A percentile compares a stretch with the other conserved stretches of the same genome.
Evolutionary conservation across 148 eudicot species (phyloP).

Genomic region (Polygonum aviculare): DNA sequence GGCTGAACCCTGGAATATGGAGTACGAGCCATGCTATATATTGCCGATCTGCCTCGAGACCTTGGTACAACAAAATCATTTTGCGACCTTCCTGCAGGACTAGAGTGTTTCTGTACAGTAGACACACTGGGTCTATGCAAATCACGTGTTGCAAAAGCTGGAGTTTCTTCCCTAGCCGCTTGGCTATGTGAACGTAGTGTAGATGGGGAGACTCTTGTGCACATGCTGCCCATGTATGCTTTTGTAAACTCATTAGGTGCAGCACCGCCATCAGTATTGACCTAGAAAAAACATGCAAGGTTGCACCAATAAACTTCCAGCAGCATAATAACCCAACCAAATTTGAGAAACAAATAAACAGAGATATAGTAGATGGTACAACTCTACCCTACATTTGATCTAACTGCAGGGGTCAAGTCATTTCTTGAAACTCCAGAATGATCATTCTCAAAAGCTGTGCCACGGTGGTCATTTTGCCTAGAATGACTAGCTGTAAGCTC

Average conservation of each 20-base stretch:
- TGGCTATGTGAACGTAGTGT: slow-evolving; percentile 32
- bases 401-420: slow-evolving; percentile 29
- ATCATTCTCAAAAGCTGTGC: slow-evolving; percentile 23
- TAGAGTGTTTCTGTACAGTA: slow-evolving; percentile 28
- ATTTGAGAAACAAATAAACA: neutral
- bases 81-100: slow-evolving; percentile 25
- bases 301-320: neutral
- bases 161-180: slow-evolving; percentile 32
- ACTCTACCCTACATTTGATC: slow-evolving; percentile 36
- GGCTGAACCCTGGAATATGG: slow-evolving; percentile 62
- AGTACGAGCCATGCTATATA: slow-evolving; percentile 83
- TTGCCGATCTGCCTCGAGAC: slow-evolving; percentile 78
- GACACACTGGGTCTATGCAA: slow-evolving; percentile 30
- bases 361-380: neutral
- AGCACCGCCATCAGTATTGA: slow-evolving; percentile 48
- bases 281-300: slow-evolving; percentile 24
- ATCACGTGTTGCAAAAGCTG: slow-evolving; percentile 21
- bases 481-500: slow-evolving; percentile 22
- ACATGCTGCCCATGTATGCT: slow-evolving; percentile 79
- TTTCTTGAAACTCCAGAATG: slow-evolving; percentile 16
- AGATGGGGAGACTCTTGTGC: slow-evolving; percentile 58
- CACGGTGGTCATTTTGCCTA: slow-evolving; percentile 15
- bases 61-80: slow-evolving; percentile 59
- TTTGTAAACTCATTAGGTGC: slow-evolving; percentile 94
- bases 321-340: neutral